A percentile compares a stretch with the other conserved stretches of the same genome.
phyloP scores from a whole-genome alignment of 352 stramenopile genomes.

The Pythium plurisporium region DNA sequence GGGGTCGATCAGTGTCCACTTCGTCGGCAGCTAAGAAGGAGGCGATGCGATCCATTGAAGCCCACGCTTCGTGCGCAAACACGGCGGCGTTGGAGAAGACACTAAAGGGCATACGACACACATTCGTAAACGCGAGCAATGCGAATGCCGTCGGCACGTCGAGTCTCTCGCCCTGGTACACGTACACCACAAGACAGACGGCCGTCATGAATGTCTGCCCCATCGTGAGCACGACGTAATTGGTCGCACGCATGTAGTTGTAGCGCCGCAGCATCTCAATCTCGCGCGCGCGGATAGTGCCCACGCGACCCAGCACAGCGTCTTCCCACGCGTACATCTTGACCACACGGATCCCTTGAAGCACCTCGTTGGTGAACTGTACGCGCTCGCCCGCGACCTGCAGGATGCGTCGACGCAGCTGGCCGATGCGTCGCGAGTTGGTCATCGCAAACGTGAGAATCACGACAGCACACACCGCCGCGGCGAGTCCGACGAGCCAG shows the following conservation, averaged over 20 bases:
- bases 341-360: slow-evolving; percentile 87
- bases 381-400: slow-evolving; percentile 67
- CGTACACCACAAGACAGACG: slow-evolving; percentile 13
- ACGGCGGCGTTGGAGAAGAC: slow-evolving; percentile 36
- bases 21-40: slow-evolving; percentile 31
- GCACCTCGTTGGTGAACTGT: slow-evolving; percentile 92
- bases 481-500: slow-evolving; percentile 17
- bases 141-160: slow-evolving; percentile 25
- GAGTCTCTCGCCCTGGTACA: slow-evolving; percentile 13
- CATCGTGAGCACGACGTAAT: slow-evolving; percentile 14
- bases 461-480: slow-evolving; percentile 18
- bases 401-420: slow-evolving; percentile 32
- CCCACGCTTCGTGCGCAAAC: slow-evolving; percentile 24
- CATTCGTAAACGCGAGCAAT: slow-evolving; percentile 31
- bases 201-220: slow-evolving; percentile 17
- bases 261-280: slow-evolving; percentile 17
- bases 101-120: slow-evolving; percentile 29
- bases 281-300: slow-evolving; percentile 38
- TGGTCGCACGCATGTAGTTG: slow-evolving; percentile 13
- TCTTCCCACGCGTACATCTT: slow-evolving; percentile 89
- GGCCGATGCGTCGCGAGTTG: slow-evolving; percentile 30
- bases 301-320: slow-evolving; percentile 31
- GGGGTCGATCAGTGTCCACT: slow-evolving; percentile 13
- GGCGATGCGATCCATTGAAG: slow-evolving; percentile 28
- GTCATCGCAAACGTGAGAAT: slow-evolving; percentile 29